Evolutionary conservation across 192 early-diverging fungal species (phyloP).

Genomic region (Podila epigama): DNA sequence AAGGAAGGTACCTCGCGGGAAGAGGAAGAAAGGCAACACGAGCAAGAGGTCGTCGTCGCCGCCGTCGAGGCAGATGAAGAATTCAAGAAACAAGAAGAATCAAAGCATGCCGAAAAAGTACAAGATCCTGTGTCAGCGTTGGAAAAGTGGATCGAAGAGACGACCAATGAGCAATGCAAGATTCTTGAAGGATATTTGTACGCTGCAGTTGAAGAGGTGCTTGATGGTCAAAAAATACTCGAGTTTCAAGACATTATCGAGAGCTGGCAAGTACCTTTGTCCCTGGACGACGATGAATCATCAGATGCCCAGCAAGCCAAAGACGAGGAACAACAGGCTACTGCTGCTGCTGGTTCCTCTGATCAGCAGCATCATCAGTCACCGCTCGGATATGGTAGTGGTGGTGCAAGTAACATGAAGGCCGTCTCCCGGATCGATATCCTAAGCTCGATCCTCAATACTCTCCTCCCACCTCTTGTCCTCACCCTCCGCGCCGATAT

Average conservation of each 20-base stretch:
- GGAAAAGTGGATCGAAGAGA: not conserved
- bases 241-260: not conserved
- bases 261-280: not conserved
- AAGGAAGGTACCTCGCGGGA: not conserved
- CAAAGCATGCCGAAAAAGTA: not conserved
- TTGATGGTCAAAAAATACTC: not conserved
- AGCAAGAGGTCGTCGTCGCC: too few species aligned
- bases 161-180: not conserved
- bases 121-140: not conserved
- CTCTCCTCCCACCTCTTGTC: constrained; percentile 6
- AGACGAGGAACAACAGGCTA: too few species aligned
- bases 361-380: too few species aligned
- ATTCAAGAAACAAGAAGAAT: too few species aligned
- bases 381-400: too few species aligned
- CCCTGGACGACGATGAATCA: too few species aligned
- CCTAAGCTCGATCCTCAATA: constrained; percentile 3
- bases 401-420: too few species aligned
- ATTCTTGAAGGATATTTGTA: not conserved
- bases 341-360: too few species aligned
- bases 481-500: constrained; percentile 12
- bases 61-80: too few species aligned
- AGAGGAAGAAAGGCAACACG: not conserved
- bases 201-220: not conserved
- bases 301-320: not conserved
- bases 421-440: not conserved